Evolutionary conservation across 306 rosid species (phyloP).

Genomic region (barrel medic (Medicago truncatula)): DNA sequence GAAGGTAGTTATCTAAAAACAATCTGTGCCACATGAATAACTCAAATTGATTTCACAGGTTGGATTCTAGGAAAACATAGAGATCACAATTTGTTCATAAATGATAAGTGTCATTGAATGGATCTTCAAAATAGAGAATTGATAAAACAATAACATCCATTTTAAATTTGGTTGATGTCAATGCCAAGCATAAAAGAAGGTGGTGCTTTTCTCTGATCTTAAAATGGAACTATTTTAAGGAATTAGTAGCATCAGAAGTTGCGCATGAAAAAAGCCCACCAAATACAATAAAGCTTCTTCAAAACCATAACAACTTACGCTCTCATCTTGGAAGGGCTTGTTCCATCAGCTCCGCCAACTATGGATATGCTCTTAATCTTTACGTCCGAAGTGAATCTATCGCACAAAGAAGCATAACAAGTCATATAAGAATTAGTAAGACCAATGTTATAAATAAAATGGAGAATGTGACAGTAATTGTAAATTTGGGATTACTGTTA

Average conservation of each 20-base stretch:
- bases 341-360: conserved; percentile 84
- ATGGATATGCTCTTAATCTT: conserved; percentile 93
- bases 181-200: conserved; percentile 14
- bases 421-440: conserved; percentile 34
- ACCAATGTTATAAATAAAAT: conserved; percentile 1
- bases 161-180: conserved; percentile 20
- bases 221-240: conserved; percentile 18
- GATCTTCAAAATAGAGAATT: conserved; percentile 22
- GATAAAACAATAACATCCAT: conserved; percentile 21
- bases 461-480: conserved; percentile 18
- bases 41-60: background rate
- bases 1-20: conserved; percentile 17
- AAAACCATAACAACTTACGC: conserved; percentile 64
- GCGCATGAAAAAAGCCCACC: background rate
- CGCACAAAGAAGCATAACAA: conserved; percentile 27
- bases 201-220: conserved; percentile 15
- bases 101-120: background rate
- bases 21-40: conserved; percentile 2
- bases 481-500: background rate
- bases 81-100: background rate
- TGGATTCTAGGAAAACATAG: background rate
- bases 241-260: background rate
- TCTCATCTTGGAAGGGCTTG: conserved; percentile 94
- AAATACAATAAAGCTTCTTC: conserved; percentile 36
- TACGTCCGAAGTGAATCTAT: conserved; percentile 94